Conservation (phyloP, 1,139 yeast species). For the Nakaseomyces kungkrabaensis region DNA sequence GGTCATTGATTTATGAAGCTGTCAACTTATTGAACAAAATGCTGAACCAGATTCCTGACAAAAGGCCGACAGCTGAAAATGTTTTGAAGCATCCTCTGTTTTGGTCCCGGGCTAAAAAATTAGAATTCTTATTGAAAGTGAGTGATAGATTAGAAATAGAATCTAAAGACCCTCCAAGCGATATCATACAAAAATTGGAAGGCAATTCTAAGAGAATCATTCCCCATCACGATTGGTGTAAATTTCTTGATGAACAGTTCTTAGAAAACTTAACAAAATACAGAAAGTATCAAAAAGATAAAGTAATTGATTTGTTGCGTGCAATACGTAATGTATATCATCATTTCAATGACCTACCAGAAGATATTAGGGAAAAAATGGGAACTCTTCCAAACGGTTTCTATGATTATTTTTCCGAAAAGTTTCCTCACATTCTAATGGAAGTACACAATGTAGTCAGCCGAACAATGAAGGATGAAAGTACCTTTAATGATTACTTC, state of each 20-base stretch:
- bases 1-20: conserved; percentile 45
- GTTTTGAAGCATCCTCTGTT: conserved; percentile 80
- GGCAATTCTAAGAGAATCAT: conserved; percentile 43
- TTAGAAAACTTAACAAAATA: conserved; percentile 81
- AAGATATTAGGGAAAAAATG: conserved; percentile 48
- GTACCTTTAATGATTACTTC: conserved; percentile 47
- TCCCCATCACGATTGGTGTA: conserved; percentile 67
- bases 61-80: conserved; percentile 61
- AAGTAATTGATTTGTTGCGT: conserved; percentile 73
- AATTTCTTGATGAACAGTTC: conserved; percentile 57
- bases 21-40: conserved; percentile 60
- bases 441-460: conserved; percentile 60
- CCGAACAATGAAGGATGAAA: conserved; percentile 50
- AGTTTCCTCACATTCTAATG: conserved; percentile 74
- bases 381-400: conserved; percentile 80
- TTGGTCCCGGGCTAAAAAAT: conserved; percentile 67
- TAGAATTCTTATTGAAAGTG: conserved; percentile 74
- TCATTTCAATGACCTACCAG: conserved; percentile 85
- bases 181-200: conserved; percentile 52
- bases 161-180: conserved; percentile 77
- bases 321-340: conserved; percentile 89
- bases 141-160: conserved; percentile 90
- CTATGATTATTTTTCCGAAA: conserved; percentile 58
- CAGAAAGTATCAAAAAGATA: conserved; percentile 73
- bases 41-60: conserved; percentile 57